These are phyloP conservation scores for Phytophthora agathidicida DNA, from an alignment of 352 stramenopile genomes.

Conservation along the genomic window DNA sequence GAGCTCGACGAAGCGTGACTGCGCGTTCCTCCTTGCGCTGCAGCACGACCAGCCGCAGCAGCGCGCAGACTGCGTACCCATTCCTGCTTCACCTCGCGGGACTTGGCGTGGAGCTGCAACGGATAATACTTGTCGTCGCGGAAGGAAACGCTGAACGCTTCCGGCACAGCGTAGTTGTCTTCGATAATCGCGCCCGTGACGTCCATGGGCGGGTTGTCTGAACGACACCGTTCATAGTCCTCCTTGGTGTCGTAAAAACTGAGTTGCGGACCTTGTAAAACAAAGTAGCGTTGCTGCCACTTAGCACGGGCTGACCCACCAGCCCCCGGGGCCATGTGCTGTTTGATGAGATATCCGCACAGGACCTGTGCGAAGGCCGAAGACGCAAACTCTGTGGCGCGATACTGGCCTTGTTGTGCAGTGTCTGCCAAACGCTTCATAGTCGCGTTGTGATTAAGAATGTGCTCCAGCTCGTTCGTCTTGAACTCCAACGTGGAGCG, in stretches of 20 bases:
- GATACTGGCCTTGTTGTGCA: conserved; percentile 85
- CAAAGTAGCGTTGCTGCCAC: conserved; percentile 90
- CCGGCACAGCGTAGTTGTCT: conserved; percentile 76
- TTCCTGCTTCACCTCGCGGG: conserved; percentile 73
- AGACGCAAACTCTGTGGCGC: conserved; percentile 82
- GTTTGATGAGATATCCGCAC: conserved; percentile 88
- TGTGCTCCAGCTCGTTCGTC: conserved; percentile 88
- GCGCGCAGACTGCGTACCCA: conserved; percentile 81
- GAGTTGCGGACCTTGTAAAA: conserved; percentile 77
- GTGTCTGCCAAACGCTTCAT: conserved; percentile 86
- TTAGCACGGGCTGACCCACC: conserved; percentile 51
- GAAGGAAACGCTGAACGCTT: conserved; percentile 86
- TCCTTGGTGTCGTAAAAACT: conserved; percentile 89
- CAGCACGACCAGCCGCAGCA: conserved; percentile 38
- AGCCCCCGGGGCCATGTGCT: conserved; percentile 61
- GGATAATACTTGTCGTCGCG: conserved; percentile 82
- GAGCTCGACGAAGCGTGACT: conserved; percentile 34
- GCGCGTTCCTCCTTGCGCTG: conserved; percentile 19
- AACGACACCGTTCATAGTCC: conserved; percentile 83
- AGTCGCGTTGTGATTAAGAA: conserved; percentile 89
- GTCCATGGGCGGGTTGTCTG: conserved; percentile 84
- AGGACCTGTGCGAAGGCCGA: conserved; percentile 74
- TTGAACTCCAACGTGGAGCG: conserved; percentile 84
- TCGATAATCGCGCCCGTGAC: conserved; percentile 75
- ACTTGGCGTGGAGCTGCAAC: conserved; percentile 84